phyloP scores from a whole-genome alignment of 2,329 filamentous ascomycete genomes.

The Ploettnerulaceae sp. region DNA sequence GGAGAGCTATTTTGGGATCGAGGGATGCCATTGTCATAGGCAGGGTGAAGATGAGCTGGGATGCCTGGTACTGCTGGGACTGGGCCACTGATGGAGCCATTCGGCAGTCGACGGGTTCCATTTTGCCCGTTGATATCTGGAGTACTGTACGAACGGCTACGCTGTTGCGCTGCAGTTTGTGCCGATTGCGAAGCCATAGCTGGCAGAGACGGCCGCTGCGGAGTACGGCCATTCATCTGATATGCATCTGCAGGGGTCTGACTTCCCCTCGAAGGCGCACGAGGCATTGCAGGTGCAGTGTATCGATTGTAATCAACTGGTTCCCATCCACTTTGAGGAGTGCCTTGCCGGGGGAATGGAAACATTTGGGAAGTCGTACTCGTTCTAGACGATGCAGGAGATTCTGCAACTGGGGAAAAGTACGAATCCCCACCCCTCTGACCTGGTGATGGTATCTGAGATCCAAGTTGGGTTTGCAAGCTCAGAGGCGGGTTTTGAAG shows the following conservation, averaged over 20 bases:
- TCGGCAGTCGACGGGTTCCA: slow-evolving; percentile 49
- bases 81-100: slow-evolving; percentile 42
- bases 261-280: slow-evolving; percentile 74
- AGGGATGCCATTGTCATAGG: slow-evolving; percentile 59
- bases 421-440: slow-evolving; percentile 62
- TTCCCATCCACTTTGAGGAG: slow-evolving; percentile 63
- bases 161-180: slow-evolving; percentile 50
- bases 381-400: slow-evolving; percentile 69
- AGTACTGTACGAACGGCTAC: slow-evolving; percentile 88
- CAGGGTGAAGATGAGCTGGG: slow-evolving; percentile 60
- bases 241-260: slow-evolving; percentile 59
- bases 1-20: slow-evolving; percentile 82
- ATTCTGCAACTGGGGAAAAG: slow-evolving; percentile 83
- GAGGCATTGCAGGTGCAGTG: slow-evolving; percentile 81
- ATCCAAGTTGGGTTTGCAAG: slow-evolving; percentile 54
- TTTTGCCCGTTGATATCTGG: slow-evolving; percentile 80
- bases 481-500: slow-evolving; percentile 60
- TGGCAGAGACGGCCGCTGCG: slow-evolving; percentile 74
- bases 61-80: slow-evolving; percentile 74
- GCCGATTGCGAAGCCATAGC: slow-evolving; percentile 58
- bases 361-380: slow-evolving; percentile 75
- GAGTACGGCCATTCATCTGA: slow-evolving; percentile 56
- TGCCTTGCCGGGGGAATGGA: slow-evolving; percentile 70
- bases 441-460: slow-evolving; percentile 36
- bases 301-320: slow-evolving; percentile 65